These are phyloP conservation scores for Dactylonectria macrodidyma DNA, from an alignment of 2,329 filamentous ascomycete species.

Conservation along the genomic window DNA sequence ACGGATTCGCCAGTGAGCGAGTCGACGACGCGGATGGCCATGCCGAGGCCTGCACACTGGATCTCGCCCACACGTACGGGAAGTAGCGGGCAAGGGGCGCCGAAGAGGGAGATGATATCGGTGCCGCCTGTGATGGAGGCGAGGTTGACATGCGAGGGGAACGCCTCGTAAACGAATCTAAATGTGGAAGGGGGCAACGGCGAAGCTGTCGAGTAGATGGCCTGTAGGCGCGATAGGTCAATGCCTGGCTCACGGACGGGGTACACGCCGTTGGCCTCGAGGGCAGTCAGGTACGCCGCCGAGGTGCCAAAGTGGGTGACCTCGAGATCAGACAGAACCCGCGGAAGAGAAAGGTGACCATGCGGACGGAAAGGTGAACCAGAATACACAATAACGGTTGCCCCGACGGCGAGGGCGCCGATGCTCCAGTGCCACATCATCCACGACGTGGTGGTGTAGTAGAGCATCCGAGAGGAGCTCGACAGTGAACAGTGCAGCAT, in stretches of 20 bases:
- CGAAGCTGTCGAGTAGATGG: conserved; percentile 95
- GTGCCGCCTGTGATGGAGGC: conserved; percentile 96
- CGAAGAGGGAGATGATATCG: conserved; percentile 96
- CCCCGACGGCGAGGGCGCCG: conserved; percentile 85
- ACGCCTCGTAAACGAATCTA: conserved; percentile 87
- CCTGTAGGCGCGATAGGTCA: conserved; percentile 77
- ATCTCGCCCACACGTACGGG: conserved; percentile 83
- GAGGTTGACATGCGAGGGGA: conserved; percentile 86
- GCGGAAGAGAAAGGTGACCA: conserved; percentile 85
- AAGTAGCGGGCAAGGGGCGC: conserved; percentile 83
- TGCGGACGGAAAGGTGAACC: conserved; percentile 90
- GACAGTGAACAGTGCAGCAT: conserved; percentile 87
- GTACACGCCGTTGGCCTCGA: conserved; percentile 82
- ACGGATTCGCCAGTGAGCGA: conserved; percentile 69
- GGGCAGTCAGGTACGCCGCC: conserved; percentile 90
- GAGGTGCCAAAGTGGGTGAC: conserved; percentile 97
- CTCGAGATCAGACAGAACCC: conserved; percentile 82
- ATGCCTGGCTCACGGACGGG: conserved; percentile 69
- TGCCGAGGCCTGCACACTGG: conserved; percentile 83
- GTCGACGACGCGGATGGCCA: conserved; percentile 79
- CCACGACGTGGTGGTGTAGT: conserved; percentile 96
- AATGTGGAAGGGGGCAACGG: conserved; percentile 95
- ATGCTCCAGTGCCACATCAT: conserved; percentile 99
- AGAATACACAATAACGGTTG: conserved; percentile 90
- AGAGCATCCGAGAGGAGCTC: conserved; percentile 82